Percentiles rank a stretch among this genome's conserved stretches.
Conservation (phyloP, 2,329 filamentous ascomycete genomes). For the Epichloe gansuensis region DNA sequence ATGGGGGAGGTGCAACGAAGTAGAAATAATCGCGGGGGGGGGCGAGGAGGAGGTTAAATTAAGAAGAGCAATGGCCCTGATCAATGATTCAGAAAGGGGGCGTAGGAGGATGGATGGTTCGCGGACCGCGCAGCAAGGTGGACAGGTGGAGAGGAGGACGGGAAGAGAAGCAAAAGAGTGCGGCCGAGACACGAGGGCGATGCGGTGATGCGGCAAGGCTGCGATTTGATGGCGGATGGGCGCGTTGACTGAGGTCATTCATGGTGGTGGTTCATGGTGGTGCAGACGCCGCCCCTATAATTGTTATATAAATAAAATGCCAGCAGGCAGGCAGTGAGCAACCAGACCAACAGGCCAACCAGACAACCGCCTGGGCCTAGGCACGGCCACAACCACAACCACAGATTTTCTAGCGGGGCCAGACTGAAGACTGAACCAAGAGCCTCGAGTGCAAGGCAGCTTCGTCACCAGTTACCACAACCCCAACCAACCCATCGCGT, state of each 20-base stretch:
- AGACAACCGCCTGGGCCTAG: too few relatives aligned
- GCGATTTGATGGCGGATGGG: constrained; percentile 2
- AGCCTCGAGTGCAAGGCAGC: background rate
- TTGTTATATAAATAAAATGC: too few relatives aligned
- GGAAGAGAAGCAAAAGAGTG: background rate
- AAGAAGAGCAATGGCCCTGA: too few relatives aligned
- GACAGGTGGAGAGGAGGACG: background rate
- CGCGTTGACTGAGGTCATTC: background rate
- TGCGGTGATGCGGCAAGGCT: constrained; percentile 9
- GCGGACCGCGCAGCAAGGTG: too few relatives aligned
- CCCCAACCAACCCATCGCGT: background rate
- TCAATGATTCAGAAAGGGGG: too few relatives aligned
- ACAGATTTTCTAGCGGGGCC: constrained; percentile 2
- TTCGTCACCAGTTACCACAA: background rate
- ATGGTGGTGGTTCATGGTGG: background rate
- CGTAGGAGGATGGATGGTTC: too few relatives aligned
- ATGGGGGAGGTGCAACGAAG: background rate
- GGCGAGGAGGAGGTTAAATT: background rate
- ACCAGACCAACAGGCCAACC: too few relatives aligned
- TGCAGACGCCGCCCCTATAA: background rate
- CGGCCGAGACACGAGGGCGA: background rate
- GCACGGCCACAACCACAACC: background rate
- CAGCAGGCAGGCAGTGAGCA: too few relatives aligned
- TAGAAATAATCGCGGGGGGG: too few relatives aligned
- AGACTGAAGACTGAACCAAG: background rate